Evolutionary conservation across 2,329 filamentous ascomycete species (phyloP), one percentile per base, ranked within the genome.

Genomic region (Orbilia oligospora): DNA sequence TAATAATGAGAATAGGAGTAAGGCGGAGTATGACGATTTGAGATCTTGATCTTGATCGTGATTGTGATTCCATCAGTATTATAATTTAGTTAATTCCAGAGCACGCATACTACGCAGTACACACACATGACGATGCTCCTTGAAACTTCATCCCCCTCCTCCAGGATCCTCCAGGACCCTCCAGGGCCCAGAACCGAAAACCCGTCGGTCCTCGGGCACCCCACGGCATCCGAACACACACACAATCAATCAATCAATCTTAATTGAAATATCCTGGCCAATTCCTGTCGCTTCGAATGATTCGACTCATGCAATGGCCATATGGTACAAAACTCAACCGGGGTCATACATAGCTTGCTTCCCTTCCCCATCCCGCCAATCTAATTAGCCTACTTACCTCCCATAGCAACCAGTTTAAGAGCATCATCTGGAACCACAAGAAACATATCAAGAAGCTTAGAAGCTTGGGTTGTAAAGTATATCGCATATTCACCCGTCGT

Each of bases 381-480:
- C 36, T 38, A 69, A 33, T 69, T 69, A 46, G 18, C 55, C 36
- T 58, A n/a, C n/a, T n/a, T n/a, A n/a, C n/a, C n/a, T n/a, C n/a
- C 49, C 65, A 56, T 69, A 69, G 65, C 51, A 67, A 67, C 64
- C n/a, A n/a, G n/a, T n/a, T n/a, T n/a, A n/a, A n/a, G n/a, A n/a
- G n/a, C 48, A 44, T 24, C 20, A 24, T 9, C 8, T 10, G 24
- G 20, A 67, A 44, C 30, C 41, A n/a, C 38, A 64, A 48, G 24
- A 64, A 48, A 64, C 58, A 48, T n/a, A 46, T 46, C 41, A 64
- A 49, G 58, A n/a, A 44, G 53, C 55, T 61, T 61, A 24, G 63
- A 38, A 30, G n/a, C n/a, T n/a, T 30, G 30, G 27, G n/a, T n/a
- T n/a, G 22, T 16, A 66, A n/a, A 48, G 51, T 22, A 30, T n/a